These are phyloP conservation scores for Ophiostoma montium DNA, from an alignment of 2,329 filamentous ascomycete genomes.

Conservation along the genomic window DNA sequence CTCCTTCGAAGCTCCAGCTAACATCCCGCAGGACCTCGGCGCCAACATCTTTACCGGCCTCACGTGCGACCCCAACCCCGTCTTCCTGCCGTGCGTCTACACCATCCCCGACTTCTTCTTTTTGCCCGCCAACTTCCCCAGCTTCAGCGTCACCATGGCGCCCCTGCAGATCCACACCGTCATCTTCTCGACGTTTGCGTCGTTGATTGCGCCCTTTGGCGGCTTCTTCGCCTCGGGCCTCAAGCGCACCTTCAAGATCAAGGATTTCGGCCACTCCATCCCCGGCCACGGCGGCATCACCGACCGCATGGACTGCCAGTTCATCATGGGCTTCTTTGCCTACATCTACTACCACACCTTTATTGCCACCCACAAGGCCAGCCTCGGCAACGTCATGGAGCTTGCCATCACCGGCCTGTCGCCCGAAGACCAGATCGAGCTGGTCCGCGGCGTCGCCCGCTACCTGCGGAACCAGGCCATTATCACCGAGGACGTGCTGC, in stretches of 20 bases:
- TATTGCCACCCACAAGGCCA: conserved; percentile 76
- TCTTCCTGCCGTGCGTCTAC: conserved; percentile 69
- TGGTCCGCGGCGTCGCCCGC: conserved; percentile 49
- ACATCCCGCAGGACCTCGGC: conserved; percentile 55
- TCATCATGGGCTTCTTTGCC: conserved; percentile 98
- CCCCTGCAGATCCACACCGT: conserved; percentile 93
- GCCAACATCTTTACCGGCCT: conserved; percentile 87
- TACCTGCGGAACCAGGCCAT: conserved; percentile 53
- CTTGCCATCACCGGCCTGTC: conserved; percentile 79
- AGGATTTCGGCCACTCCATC: conserved; percentile 97
- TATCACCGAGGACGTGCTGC: conserved; percentile 20
- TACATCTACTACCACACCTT: conserved; percentile 99
- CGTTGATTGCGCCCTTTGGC: conserved; percentile 90
- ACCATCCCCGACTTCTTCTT: conserved; percentile 60
- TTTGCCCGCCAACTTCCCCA: conserved; percentile 36
- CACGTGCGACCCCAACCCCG: conserved; percentile 79
- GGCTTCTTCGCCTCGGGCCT: conserved; percentile 96
- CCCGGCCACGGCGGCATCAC: conserved; percentile 97
- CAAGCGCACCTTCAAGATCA: conserved; percentile 99
- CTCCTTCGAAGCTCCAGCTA: background rate
- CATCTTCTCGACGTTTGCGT: conserved; percentile 82
- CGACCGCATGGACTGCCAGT: conserved; percentile 98
- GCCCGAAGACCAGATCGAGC: conserved; percentile 77
- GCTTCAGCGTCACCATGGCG: conserved; percentile 56
- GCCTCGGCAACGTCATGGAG: conserved; percentile 78